phyloP scores from a whole-genome alignment of 192 early-diverging fungal species.

The Podochytrium sp. region DNA sequence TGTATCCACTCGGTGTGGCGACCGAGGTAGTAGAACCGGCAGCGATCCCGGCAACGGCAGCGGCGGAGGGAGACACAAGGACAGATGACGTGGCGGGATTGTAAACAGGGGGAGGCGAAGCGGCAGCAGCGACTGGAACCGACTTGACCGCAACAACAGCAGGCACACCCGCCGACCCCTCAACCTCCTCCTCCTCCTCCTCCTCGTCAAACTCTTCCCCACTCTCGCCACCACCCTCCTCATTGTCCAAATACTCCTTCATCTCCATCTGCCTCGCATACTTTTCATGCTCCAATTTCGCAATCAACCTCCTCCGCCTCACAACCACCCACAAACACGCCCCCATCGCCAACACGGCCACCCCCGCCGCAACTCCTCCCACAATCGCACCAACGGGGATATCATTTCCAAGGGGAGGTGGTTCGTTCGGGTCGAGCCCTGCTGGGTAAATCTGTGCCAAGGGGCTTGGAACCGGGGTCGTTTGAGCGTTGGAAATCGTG shows the following conservation, averaged over 20 bases:
- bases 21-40: background rate
- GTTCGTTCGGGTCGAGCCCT: background rate
- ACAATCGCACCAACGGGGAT: conserved; percentile 30
- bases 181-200: background rate
- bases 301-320: conserved; percentile 25
- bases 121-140: background rate
- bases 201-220: background rate
- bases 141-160: background rate
- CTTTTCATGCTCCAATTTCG: conserved; percentile 16
- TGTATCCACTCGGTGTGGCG: background rate
- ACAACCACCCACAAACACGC: conserved; percentile 11
- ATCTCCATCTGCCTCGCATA: conserved; percentile 14
- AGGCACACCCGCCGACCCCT: too few species aligned
- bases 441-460: conserved; percentile 27
- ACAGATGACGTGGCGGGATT: background rate
- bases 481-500: conserved; percentile 18
- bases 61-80: background rate
- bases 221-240: background rate
- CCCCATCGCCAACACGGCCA: conserved; percentile 15
- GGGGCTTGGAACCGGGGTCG: background rate
- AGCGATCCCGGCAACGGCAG: background rate
- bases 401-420: conserved; percentile 24
- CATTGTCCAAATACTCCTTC: background rate
- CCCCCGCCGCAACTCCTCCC: conserved; percentile 27
- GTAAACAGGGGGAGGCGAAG: background rate